Evolutionary conservation across 1,139 yeast genomes (phyloP), one percentile per base, ranked within the genome.

Genomic region (Kodamaea sp.): DNA sequence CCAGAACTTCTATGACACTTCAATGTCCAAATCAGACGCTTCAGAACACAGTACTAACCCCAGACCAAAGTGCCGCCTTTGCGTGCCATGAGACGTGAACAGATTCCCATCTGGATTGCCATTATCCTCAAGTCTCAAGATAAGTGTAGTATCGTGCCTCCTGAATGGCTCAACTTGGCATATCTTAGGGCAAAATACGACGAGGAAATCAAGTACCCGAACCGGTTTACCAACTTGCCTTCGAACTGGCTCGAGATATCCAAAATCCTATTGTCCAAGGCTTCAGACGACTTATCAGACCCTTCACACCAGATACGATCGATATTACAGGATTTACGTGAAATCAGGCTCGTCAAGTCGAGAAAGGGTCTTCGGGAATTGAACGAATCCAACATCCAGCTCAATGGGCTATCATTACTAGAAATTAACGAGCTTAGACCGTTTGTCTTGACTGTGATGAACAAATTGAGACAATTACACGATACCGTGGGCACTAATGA

Each of bases 361-460:
- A 71, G 94, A 30, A 79, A 80, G 35, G 97, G 97, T 50, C 65
- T 92, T 32, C 63, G 70, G 29, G 83, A 82, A 47, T 66, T 92
- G 44, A 90, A 92, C 61, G 95, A 87, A 46, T 78, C 86, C 15
- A 87, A 89, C 59, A 70, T 92, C 41, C 89, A 83, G 47, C 70
- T 92, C 61, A 92, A 89, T 49, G 90, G 94, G 22, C 61, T 92
- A 35, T 85, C 96, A 2, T 58, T 81, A 25, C 57, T 89, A 70
- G 98, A 92, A 57, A 80, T 92, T 44, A 89, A 89, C 56, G 97
- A 89, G 53, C 66, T 90, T 31, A 63, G 97, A 43, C 95, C 96
- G 3, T 85, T 89, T 52, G 80, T 89, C 24, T 69, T 81, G 12
- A 66, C 70, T 8, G 85, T 87, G 3, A 92, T 92, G 97, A 81